These are phyloP conservation scores for Crucibulum laeve DNA, from an alignment of 768 basidiomycete species.

Conservation along the genomic window DNA sequence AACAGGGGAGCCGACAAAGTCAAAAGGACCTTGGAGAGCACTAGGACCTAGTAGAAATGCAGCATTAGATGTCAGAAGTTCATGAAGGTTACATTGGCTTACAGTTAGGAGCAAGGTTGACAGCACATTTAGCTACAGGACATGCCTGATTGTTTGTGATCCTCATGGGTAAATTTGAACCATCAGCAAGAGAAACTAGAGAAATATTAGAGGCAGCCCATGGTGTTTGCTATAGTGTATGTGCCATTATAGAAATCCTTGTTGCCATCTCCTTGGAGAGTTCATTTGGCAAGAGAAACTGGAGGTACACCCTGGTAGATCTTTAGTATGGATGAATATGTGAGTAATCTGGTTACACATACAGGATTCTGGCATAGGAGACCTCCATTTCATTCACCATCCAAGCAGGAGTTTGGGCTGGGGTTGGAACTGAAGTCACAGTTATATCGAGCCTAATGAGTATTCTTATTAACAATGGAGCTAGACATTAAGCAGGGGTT, in stretches of 20 bases:
- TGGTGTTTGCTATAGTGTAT: constrained; percentile 2
- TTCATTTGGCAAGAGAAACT: constrained; percentile 66
- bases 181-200: constrained; percentile 61
- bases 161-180: constrained; percentile 57
- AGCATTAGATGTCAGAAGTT: neutral
- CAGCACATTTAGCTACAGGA: constrained; percentile 49
- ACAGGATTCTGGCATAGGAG: too few species aligned
- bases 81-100: constrained; percentile 4
- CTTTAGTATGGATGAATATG: too few species aligned
- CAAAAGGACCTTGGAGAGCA: constrained; percentile 46
- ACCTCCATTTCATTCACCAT: constrained; percentile 70
- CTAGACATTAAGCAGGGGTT: neutral
- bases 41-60: too few species aligned
- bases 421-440: constrained; percentile 55
- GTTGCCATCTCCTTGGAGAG: constrained; percentile 38
- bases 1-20: constrained; percentile 47
- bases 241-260: constrained; percentile 59
- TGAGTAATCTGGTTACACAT: too few species aligned
- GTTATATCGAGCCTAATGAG: constrained; percentile 53
- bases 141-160: constrained; percentile 57
- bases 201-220: neutral
- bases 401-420: constrained; percentile 56
- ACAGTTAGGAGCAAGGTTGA: constrained; percentile 59
- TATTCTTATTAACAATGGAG: neutral
- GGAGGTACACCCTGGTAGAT: constrained; percentile 55